Percentiles rank a stretch among this genome's conserved stretches.
Evolutionary conservation across 2,329 filamentous ascomycete genomes (phyloP).

Genomic region (Ustilaginoidea virens): DNA sequence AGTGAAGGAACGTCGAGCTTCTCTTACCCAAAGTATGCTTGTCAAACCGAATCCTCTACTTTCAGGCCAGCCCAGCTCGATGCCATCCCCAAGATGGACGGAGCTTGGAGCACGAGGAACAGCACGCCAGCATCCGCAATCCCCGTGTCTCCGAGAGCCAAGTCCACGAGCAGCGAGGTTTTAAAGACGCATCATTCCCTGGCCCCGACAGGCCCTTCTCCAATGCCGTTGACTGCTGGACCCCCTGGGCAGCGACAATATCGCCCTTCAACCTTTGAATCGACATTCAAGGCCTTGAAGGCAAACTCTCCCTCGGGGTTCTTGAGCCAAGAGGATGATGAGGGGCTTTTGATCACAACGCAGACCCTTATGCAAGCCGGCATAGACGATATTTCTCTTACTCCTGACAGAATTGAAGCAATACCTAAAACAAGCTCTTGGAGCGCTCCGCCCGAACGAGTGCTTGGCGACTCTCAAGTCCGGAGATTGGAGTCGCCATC

Average conservation of each 20-base stretch:
- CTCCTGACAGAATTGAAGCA: background rate
- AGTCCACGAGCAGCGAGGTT: constrained; percentile 1
- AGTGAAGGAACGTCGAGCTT: background rate
- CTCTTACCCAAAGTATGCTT: background rate
- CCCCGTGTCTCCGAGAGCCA: background rate
- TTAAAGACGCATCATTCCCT: no score
- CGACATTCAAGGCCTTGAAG: constrained; percentile 17
- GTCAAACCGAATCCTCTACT: background rate
- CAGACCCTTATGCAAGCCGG: constrained; percentile 10
- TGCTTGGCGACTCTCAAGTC: no score
- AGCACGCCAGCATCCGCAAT: constrained; percentile 1
- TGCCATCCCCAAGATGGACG: constrained; percentile 1
- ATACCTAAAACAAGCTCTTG: background rate
- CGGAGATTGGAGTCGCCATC: no score
- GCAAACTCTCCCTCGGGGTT: constrained; percentile 2
- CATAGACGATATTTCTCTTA: constrained; percentile 7
- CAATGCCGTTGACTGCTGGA: constrained; percentile 36
- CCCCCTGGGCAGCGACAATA: constrained; percentile 38
- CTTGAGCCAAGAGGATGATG: constrained; percentile 10
- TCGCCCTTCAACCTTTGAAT: constrained; percentile 27
- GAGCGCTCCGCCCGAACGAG: background rate
- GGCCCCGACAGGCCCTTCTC: constrained; percentile 16
- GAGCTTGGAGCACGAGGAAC: constrained; percentile 1
- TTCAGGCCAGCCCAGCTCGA: constrained; percentile 1
- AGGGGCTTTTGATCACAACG: constrained; percentile 9